These are phyloP conservation scores for Lojkania enalia DNA, from an alignment of 2,329 filamentous ascomycete genomes.

Conservation along the genomic window DNA sequence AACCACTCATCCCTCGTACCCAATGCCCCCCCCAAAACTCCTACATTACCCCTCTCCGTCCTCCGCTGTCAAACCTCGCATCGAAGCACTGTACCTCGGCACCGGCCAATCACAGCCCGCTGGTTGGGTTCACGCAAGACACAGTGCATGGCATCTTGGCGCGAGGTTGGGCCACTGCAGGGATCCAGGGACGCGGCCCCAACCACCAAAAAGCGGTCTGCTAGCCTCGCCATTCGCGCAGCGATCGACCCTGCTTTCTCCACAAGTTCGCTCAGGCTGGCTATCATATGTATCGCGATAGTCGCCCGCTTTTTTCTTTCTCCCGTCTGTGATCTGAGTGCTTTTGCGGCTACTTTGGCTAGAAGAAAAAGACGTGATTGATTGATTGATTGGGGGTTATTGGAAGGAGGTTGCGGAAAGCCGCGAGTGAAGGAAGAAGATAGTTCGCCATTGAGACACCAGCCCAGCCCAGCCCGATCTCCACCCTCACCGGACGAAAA, in stretches of 20 bases:
- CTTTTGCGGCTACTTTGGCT: not conserved
- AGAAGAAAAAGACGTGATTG: too few species aligned
- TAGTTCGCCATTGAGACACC: not conserved
- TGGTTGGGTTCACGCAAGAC: slow-evolving; percentile 19
- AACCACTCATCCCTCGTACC: too few species aligned
- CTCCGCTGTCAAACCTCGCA: too few species aligned
- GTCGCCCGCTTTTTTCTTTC: not conserved
- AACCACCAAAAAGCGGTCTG: slow-evolving; percentile 24
- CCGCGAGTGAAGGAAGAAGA: not conserved
- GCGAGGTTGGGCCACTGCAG: slow-evolving; percentile 9
- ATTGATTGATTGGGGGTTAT: not conserved
- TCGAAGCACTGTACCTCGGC: too few species aligned
- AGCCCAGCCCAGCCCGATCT: not conserved
- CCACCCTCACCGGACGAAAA: slow-evolving; percentile 3
- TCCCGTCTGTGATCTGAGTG: not conserved
- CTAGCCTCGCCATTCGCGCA: slow-evolving; percentile 3
- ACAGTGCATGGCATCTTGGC: slow-evolving; percentile 15
- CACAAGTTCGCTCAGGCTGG: slow-evolving; percentile 14
- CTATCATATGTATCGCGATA: not conserved
- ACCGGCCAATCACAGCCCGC: not conserved
- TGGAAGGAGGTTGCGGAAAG: not conserved
- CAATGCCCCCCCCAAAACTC: too few species aligned
- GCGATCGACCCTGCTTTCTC: slow-evolving; percentile 11
- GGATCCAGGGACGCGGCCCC: too few species aligned
- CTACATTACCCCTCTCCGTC: too few species aligned